A percentile compares a stretch with the other conserved stretches of the same genome.
Evolutionary conservation across 306 rosid genomes (phyloP).

Genomic region (Lathyrus tuberosus): DNA sequence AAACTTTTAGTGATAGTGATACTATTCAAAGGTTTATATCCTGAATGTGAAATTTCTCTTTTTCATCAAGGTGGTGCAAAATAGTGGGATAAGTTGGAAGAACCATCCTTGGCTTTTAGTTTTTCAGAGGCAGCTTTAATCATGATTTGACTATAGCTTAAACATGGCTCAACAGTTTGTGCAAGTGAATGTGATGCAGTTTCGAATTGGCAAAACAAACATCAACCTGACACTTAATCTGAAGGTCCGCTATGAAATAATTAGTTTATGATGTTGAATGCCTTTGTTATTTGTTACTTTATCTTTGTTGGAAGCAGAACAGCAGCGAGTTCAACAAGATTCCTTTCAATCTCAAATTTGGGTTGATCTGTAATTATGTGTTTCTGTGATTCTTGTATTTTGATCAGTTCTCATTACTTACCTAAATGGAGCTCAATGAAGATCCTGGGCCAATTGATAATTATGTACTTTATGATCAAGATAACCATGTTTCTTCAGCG

Average conservation of each 20-base stretch:
- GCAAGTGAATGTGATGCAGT: constrained; percentile 10
- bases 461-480: constrained; percentile 86
- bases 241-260: constrained; percentile 30
- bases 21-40: constrained; percentile 19
- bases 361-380: constrained; percentile 2
- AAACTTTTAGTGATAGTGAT: constrained; percentile 22
- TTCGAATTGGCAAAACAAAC: constrained; percentile 12
- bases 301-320: constrained; percentile 5
- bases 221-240: constrained; percentile 27
- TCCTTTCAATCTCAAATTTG: constrained; percentile 21
- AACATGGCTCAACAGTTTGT: constrained; percentile 32
- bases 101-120: neutral
- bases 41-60: constrained; percentile 11
- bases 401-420: constrained; percentile 36
- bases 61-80: constrained; percentile 34
- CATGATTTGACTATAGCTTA: constrained; percentile 27
- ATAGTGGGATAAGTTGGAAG: constrained; percentile 31
- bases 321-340: constrained; percentile 12
- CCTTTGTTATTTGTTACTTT: constrained; percentile 17
- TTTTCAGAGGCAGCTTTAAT: constrained; percentile 22
- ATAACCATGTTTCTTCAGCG: constrained; percentile 88
- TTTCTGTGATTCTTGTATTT: constrained; percentile 22
- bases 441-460: constrained; percentile 83
- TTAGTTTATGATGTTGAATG: constrained; percentile 25
- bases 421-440: constrained; percentile 59